Evolutionary conservation across 345 rosid genomes (phyloP).

Genomic region (Salix udensis): DNA sequence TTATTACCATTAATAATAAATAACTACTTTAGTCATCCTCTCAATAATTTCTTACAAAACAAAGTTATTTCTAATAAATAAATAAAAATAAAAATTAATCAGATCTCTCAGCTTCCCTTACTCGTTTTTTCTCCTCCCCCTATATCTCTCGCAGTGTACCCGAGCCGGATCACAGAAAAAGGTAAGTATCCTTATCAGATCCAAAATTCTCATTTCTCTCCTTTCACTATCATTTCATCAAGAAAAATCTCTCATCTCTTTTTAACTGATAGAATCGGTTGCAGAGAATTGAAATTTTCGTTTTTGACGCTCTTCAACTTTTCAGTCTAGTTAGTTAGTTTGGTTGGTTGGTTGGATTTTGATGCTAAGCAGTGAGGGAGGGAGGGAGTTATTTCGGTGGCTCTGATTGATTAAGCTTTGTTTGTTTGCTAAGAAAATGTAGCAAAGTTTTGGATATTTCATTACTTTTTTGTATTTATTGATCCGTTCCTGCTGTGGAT

Average conservation of each 20-base stretch:
- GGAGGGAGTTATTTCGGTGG: too few relatives aligned
- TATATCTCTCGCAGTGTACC: neutral
- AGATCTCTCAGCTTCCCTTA: neutral
- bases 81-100: neutral
- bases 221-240: neutral
- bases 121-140: neutral
- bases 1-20: neutral
- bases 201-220: neutral
- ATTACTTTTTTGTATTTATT: neutral
- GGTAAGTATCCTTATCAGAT: constrained; percentile 7
- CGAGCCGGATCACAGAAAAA: neutral
- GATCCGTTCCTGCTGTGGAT: neutral
- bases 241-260: too few relatives aligned
- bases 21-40: neutral
- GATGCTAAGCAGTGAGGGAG: neutral
- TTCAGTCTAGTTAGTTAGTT: neutral
- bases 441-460: neutral
- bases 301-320: too few relatives aligned
- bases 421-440: neutral
- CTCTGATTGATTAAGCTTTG: neutral
- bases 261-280: too few relatives aligned
- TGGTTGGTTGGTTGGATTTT: neutral
- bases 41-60: neutral
- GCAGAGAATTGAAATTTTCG: neutral
- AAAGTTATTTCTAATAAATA: neutral